phyloP scores from a whole-genome alignment of 257 asterid species.

The Verbascum thapsus region DNA sequence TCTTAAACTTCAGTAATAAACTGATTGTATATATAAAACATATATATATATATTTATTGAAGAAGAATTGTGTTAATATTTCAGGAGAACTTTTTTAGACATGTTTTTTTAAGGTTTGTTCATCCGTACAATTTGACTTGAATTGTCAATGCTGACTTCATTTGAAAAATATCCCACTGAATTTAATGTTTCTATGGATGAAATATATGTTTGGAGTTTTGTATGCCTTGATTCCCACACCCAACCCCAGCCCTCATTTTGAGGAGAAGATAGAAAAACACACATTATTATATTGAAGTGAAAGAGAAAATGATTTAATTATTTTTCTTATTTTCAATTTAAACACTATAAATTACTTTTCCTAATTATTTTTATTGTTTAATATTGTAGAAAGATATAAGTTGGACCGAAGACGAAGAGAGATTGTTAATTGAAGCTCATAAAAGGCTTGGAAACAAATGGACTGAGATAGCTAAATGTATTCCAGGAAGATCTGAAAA shows the following conservation, averaged over 20 bases:
- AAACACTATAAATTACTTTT: background rate
- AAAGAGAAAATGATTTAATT: background rate
- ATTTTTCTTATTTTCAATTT: background rate
- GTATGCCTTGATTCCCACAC: background rate
- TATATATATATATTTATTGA: background rate
- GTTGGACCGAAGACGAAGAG: constrained; percentile 82
- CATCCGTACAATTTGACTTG: background rate
- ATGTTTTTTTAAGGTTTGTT: constrained; percentile 26
- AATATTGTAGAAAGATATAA: constrained; percentile 49
- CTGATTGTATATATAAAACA: too few relatives aligned
- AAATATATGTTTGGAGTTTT: constrained; percentile 27
- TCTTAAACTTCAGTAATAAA: background rate
- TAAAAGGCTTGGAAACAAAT: constrained; percentile 53
- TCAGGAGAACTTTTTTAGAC: background rate
- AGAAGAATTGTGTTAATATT: background rate
- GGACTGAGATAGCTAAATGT: constrained; percentile 75
- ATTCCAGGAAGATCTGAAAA: constrained; percentile 83
- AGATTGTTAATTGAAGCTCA: constrained; percentile 55
- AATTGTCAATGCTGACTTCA: constrained; percentile 14
- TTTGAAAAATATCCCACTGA: constrained; percentile 30
- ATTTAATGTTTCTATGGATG: constrained; percentile 21
- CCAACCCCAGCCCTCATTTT: constrained; percentile 7
- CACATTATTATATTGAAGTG: too few relatives aligned
- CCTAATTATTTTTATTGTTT: background rate
- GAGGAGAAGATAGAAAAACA: too few relatives aligned